Conservation (phyloP, 179 eudicot species). For the Corrigiola litoralis region DNA sequence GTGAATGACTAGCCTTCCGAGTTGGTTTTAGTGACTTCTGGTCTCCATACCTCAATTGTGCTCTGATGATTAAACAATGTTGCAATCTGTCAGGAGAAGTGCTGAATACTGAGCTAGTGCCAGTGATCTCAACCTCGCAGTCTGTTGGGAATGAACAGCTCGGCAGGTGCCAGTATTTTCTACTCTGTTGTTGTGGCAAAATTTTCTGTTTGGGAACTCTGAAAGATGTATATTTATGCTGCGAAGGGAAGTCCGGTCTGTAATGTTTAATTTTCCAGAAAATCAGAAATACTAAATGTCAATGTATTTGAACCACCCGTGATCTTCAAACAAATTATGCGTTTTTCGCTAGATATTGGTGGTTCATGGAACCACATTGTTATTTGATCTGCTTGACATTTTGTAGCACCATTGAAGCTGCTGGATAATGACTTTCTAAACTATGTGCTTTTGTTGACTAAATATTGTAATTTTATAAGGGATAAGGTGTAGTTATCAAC, state of each 20-base stretch:
- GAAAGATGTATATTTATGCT: conserved; percentile 23
- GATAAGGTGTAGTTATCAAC: too few species aligned
- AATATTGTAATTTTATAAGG: background rate
- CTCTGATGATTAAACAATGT: background rate
- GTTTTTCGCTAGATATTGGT: background rate
- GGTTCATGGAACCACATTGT: conserved; percentile 7
- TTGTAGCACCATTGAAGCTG: background rate
- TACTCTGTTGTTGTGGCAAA: too few species aligned
- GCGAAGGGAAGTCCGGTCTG: conserved; percentile 1
- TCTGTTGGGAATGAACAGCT: too few species aligned
- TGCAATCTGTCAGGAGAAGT: background rate
- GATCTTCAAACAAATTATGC: too few species aligned
- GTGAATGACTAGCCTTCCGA: conserved; percentile 44
- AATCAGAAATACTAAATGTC: background rate
- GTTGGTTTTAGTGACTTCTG: background rate
- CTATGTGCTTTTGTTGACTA: background rate
- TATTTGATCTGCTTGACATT: background rate
- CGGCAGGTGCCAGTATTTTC: too few species aligned
- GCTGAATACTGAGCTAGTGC: background rate
- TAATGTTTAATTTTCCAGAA: conserved; percentile 1
- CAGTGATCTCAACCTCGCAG: background rate
- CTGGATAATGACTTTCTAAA: background rate
- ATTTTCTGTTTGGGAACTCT: conserved; percentile 10
- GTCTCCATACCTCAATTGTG: background rate
- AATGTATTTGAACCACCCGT: too few species aligned